These are phyloP conservation scores for Parachlorella kessleri DNA, from an alignment of 139 green algal species.

Conservation along the genomic window DNA sequence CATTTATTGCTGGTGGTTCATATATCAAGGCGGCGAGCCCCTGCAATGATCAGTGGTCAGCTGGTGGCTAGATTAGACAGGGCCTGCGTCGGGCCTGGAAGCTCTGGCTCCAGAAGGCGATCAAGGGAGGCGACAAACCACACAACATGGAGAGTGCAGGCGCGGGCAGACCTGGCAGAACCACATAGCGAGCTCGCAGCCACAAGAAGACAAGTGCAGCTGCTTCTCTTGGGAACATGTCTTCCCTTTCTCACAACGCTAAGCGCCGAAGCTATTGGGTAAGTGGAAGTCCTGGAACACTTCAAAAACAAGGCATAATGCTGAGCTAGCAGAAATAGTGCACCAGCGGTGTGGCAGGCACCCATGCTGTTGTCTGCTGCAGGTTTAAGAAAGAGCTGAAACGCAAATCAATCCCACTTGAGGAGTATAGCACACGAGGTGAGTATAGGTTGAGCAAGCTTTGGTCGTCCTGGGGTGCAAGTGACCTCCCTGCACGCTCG, in stretches of 20 bases:
- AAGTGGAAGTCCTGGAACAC: neutral
- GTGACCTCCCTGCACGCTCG: neutral
- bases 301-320: neutral
- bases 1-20: no score
- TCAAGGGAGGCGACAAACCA: no score
- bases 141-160: no score
- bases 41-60: no score
- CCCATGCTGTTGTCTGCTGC: neutral
- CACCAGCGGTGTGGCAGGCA: neutral
- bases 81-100: no score
- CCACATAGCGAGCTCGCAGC: no score
- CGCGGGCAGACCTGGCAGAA: no score
- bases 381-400: conserved; percentile 84
- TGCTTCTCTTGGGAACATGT: neutral
- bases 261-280: neutral
- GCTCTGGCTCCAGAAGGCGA: no score
- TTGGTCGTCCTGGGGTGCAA: neutral
- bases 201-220: neutral
- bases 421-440: conserved; percentile 58
- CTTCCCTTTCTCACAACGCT: neutral
- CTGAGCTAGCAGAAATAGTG: neutral
- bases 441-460: neutral
- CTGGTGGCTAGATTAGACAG: no score
- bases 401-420: conserved; percentile 59
- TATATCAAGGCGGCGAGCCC: no score